Conservation (phyloP, 305 asterid species). For the Fraxinus latifolia region DNA sequence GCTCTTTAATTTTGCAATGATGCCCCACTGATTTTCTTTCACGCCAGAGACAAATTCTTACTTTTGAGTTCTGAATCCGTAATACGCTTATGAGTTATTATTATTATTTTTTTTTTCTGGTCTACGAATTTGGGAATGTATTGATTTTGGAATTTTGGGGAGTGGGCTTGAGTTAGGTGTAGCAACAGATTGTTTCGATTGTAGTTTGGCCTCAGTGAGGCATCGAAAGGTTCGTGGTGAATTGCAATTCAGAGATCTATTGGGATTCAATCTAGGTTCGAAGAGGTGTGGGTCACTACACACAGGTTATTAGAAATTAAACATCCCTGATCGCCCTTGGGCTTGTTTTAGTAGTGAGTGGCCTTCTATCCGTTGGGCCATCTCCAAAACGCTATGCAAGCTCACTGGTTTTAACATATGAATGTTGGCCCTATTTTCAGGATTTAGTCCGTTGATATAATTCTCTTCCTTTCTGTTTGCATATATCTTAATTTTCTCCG, state of each 20-base stretch:
- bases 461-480: neutral
- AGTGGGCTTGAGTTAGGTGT: neutral
- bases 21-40: neutral
- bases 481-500: neutral
- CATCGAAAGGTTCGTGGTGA: neutral
- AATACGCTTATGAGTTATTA: neutral
- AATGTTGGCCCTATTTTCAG: neutral
- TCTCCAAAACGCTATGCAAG: neutral
- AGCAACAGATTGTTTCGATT: neutral
- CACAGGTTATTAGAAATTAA: neutral
- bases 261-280: neutral
- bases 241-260: neutral
- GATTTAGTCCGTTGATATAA: neutral
- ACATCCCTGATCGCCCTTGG: neutral
- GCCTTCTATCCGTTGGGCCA: neutral
- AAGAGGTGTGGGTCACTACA: neutral
- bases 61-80: neutral
- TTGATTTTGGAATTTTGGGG: neutral
- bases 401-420: neutral
- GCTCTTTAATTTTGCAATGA: neutral
- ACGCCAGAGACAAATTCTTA: neutral
- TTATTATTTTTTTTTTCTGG: neutral
- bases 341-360: neutral
- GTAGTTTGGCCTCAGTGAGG: neutral
- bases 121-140: neutral